Evolutionary conservation across 1,284 basidiomycete genomes (phyloP).

Genomic region (Leccinum solheimii): DNA sequence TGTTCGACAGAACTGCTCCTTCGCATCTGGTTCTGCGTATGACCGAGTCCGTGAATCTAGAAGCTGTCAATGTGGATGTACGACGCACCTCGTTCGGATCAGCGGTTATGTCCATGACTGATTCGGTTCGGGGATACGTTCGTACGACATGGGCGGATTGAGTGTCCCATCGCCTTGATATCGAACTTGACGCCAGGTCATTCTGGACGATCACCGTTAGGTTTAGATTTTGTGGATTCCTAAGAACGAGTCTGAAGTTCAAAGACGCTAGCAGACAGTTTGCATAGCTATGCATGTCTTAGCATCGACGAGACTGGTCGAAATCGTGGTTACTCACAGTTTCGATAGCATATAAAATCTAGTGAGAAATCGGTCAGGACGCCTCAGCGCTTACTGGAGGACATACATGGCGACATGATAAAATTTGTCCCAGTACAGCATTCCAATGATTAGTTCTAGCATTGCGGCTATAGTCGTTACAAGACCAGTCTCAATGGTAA

Average conservation of each 20-base stretch:
- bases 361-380: neutral
- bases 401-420: constrained; percentile 14
- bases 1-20: no score
- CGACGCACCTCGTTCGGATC: no score
- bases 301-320: neutral
- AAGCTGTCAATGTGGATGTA: no score
- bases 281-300: constrained; percentile 14
- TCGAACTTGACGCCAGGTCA: neutral
- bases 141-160: neutral
- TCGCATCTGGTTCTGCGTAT: neutral
- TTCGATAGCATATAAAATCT: constrained; percentile 11
- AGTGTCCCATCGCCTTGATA: no score
- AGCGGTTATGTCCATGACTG: neutral
- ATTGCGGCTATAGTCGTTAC: neutral
- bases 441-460: neutral
- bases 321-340: constrained; percentile 4
- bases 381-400: neutral
- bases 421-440: neutral
- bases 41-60: no score
- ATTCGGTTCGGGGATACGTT: neutral
- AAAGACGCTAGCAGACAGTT: constrained; percentile 14
- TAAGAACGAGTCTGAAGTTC: constrained; percentile 11
- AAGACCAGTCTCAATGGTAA: neutral
- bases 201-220: constrained; percentile 2
- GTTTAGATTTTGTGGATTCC: neutral